Base-by-base conservation (phyloP, 441 rosid genomes). In the Pelargonium australe region DNA sequence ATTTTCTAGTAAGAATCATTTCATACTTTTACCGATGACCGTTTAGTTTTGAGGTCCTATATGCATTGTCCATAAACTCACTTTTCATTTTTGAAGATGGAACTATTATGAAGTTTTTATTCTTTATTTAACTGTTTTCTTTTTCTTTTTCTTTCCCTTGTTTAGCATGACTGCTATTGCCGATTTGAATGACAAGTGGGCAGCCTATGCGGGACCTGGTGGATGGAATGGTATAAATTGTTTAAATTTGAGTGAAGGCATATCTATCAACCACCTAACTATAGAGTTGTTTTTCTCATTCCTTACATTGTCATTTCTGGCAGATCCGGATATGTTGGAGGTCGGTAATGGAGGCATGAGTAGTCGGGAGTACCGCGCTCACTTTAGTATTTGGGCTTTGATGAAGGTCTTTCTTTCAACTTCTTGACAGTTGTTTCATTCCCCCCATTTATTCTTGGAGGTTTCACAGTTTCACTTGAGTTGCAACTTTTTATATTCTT, bases 321-420 rank as follows among this genome's bases (percentile, higher is more conserved):
- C 79, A 95, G 99, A 92, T 84, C 99, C 99, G 17, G 99, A 95
- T 81, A 95, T 95, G 99, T 72, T 92, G 76, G 99, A 95, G 83
- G 97, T 95, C 73, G 98, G 99, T n/a, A 95, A 95, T 82, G 99
- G 95, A 72, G 98, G 99, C 73, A 95, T 95, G 99, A 87, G 85
- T 63, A 85, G 76, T 77, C 81, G 80, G 71, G 99, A 95, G 79
- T 90, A 95, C 73, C 91, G 89, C 16, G 81, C 91, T 71, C 99
- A 95, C 78, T 95, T 91, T 71, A 90, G 99, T 80, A 92, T 95
- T 70, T 95, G 99, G 97, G 95, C 97, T 81, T 77, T 95, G 86
- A 87, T 90, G 92, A 95, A 95, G 95, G 97, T 87, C 55, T 43
- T 28, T 63, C 72, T 65, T 72, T 6, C 37, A 40, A 62, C 37